Conservation (phyloP, 2,329 filamentous ascomycete genomes). For the Chaetomium strumarium region DNA sequence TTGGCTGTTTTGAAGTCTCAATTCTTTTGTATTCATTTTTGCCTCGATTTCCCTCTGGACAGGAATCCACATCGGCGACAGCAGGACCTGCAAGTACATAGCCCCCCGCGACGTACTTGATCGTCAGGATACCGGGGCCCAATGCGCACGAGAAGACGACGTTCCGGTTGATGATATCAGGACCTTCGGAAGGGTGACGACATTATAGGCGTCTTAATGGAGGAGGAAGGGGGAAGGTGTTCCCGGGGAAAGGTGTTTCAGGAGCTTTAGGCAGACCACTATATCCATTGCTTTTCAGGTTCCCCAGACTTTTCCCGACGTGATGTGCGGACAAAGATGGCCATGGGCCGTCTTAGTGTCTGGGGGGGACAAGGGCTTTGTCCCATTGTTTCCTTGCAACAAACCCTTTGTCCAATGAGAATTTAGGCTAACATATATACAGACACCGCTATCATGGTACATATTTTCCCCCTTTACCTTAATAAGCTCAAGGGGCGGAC, state of each 20-base stretch:
- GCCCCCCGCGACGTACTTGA: slow-evolving; percentile 15
- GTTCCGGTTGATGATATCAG: slow-evolving; percentile 18
- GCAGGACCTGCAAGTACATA: slow-evolving; percentile 19
- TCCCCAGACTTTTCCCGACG: neutral
- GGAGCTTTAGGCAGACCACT: slow-evolving; percentile 7
- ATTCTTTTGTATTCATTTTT: slow-evolving; percentile 25
- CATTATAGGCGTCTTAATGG: slow-evolving; percentile 5
- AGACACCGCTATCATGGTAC: neutral
- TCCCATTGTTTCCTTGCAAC: neutral
- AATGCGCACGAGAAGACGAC: slow-evolving; percentile 21
- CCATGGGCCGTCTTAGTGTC: too few species aligned
- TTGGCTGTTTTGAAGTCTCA: slow-evolving; percentile 13
- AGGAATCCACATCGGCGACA: slow-evolving; percentile 19
- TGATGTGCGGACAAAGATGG: neutral
- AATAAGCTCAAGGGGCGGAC: too few species aligned
- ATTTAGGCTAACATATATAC: neutral
- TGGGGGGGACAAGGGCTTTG: neutral
- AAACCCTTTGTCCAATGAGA: neutral
- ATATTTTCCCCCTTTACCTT: too few species aligned
- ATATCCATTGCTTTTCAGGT: slow-evolving; percentile 17
- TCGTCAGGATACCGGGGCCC: slow-evolving; percentile 8
- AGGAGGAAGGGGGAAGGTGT: neutral
- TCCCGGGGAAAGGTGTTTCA: neutral
- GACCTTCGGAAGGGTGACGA: slow-evolving; percentile 14
- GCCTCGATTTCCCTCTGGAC: slow-evolving; percentile 19